Percentiles rank a stretch among this genome's conserved stretches.
phyloP scores from a whole-genome alignment of 2,329 filamentous ascomycete species.

The Fusarium aywerte region DNA sequence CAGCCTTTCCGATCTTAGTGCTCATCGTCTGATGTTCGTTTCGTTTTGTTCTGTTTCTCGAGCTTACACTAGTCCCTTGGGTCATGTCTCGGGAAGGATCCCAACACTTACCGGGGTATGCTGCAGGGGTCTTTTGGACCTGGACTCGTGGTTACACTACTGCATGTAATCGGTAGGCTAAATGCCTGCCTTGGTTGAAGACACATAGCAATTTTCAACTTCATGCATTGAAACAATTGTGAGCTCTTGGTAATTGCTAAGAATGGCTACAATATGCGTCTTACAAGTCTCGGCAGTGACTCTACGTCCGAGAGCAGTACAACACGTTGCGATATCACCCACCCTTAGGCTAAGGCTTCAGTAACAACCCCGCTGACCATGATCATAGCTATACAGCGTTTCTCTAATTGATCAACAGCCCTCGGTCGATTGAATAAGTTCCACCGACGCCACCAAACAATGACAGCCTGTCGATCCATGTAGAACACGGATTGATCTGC shows the following conservation, averaged over 20 bases:
- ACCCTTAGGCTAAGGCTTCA: neutral
- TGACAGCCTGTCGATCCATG: slow-evolving; percentile 25
- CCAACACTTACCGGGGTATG: neutral
- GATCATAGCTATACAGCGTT: neutral
- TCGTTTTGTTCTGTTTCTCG: slow-evolving; percentile 14
- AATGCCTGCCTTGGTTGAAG: slow-evolving; percentile 12
- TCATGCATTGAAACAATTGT: slow-evolving; percentile 2
- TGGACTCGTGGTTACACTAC: slow-evolving; percentile 19
- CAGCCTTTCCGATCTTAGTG: slow-evolving; percentile 21
- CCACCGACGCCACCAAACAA: slow-evolving; percentile 20
- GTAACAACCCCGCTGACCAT: slow-evolving; percentile 25
- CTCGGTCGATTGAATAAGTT: slow-evolving; percentile 33
- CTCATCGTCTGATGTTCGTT: neutral
- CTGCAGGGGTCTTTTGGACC: slow-evolving; percentile 3
- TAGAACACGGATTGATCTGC: slow-evolving; percentile 21
- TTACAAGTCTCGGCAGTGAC: slow-evolving; percentile 22
- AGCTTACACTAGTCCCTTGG: neutral
- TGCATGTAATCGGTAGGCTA: slow-evolving; percentile 6
- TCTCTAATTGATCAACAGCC: slow-evolving; percentile 6
- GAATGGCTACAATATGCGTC: slow-evolving; percentile 18
- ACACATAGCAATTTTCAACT: slow-evolving; percentile 10
- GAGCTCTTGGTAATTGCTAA: slow-evolving; percentile 13
- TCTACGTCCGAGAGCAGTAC: slow-evolving; percentile 7
- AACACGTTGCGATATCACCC: slow-evolving; percentile 9
- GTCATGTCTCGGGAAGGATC: slow-evolving; percentile 40